Base-by-base conservation (phyloP, 2,329 filamentous ascomycete species). In the Conoideocrella luteorostrata region DNA sequence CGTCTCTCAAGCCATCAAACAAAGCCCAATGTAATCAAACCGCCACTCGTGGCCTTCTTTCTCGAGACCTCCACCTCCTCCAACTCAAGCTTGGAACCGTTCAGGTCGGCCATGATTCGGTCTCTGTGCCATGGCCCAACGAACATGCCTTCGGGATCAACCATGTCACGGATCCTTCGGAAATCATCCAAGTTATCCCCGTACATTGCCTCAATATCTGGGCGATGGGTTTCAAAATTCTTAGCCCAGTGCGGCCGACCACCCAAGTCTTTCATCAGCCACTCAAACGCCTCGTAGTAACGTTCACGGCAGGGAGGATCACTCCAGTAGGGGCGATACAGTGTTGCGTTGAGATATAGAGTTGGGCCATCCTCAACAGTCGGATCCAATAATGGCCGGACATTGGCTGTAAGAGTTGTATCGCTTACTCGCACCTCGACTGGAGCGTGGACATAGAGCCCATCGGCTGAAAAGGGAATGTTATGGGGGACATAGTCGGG, bases 241-340 rank as follows among this genome's bases (percentile, higher is more conserved):
- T 95, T 95, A 7, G 89, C 89, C 87, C 89, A 95, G 65, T 95
- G 89, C 15, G 89, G 89, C 36, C 78, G 78, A 7, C 84, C 89
- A 41, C 84, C 86, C 53, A 94, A 70, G 35, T 94, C 86, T 47
- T 80, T 82, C 89, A 95, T 95, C 36, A 95, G 71, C 73, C 84
- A 91, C 64, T 95, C 89, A 52, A 95, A 95, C 1, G 84, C 89
- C 64, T 90, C 75, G 63, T 95, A 95, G 70, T 95, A 95, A 37
- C 85, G 77, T 43, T 75, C 72, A 42, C 72, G 77, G 56, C 85
- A 90, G 0, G 87, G 85, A 9, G 89, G 88, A 54, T 95, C 86
- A 47, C 72, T 73, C 55, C 77, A 71, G 61, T 94, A 93, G 0
- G 89, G 86, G 13, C 88, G 77, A 65, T 95, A 95, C 29, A 95